phyloP scores from a whole-genome alignment of 495 filamentous ascomycete species.

The Daldinia vernicosa region DNA sequence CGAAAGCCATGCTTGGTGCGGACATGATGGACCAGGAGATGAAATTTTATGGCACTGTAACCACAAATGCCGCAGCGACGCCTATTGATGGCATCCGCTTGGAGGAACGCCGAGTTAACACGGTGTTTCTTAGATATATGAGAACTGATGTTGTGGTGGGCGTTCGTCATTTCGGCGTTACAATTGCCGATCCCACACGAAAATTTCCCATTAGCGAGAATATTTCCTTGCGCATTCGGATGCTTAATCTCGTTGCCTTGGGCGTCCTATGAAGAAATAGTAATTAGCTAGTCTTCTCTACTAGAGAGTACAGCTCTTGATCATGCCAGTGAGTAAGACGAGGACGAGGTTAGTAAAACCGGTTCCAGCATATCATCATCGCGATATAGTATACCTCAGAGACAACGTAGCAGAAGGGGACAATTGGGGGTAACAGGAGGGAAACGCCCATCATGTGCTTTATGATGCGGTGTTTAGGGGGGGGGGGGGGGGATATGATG shows the following conservation, averaged over 20 bases:
- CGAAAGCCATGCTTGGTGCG: background rate
- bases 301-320: background rate
- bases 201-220: background rate
- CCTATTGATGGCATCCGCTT: background rate
- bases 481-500: background rate
- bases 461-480: background rate
- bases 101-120: background rate
- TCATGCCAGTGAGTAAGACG: background rate
- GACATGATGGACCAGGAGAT: background rate
- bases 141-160: background rate
- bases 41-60: background rate
- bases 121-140: background rate
- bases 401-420: background rate
- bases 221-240: background rate
- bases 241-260: background rate
- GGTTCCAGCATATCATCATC: too few species aligned
- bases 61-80: background rate
- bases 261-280: background rate
- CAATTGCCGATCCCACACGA: background rate
- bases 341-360: background rate
- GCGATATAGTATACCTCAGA: background rate
- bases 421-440: background rate
- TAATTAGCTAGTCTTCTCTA: background rate
- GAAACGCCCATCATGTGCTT: background rate
- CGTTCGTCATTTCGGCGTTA: background rate